Percentiles rank a stretch among this genome's conserved stretches.
These are phyloP conservation scores for Pythium rishiriense DNA, from an alignment of 352 stramenopile species.

Conservation along the genomic window DNA sequence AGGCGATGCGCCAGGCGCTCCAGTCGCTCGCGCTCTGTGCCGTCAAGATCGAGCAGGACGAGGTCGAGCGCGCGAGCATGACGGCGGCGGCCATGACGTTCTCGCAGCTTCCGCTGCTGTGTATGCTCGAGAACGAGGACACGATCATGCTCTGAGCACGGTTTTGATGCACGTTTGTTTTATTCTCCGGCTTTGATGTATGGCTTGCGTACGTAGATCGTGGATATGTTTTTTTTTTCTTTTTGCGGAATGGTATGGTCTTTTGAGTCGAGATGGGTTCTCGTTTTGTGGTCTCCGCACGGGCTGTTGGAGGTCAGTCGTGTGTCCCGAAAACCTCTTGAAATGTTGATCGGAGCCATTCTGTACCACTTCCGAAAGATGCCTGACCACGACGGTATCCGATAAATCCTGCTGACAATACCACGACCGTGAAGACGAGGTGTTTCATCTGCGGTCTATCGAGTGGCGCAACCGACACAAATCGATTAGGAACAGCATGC, in stretches of 20 bases:
- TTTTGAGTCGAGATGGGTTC: neutral
- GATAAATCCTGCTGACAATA: neutral
- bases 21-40: conserved; percentile 28
- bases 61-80: conserved; percentile 7
- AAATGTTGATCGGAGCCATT: neutral
- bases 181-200: neutral
- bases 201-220: conserved; percentile 8
- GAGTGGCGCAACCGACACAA: too few species aligned
- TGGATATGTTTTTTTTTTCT: conserved; percentile 5
- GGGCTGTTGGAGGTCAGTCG: too few species aligned
- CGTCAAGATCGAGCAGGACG: conserved; percentile 24
- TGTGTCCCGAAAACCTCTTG: neutral
- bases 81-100: conserved; percentile 25
- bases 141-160: conserved; percentile 18
- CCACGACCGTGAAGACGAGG: neutral
- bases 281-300: neutral
- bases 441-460: neutral
- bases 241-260: neutral
- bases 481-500: too few species aligned
- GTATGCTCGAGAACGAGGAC: conserved; percentile 28
- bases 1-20: conserved; percentile 18
- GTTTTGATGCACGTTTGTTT: neutral
- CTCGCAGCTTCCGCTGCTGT: conserved; percentile 25
- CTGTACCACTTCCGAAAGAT: too few species aligned
- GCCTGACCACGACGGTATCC: neutral